Evolutionary conservation across 495 filamentous ascomycete genomes (phyloP).

Genomic region (Hypomontagnella submonticulosa): DNA sequence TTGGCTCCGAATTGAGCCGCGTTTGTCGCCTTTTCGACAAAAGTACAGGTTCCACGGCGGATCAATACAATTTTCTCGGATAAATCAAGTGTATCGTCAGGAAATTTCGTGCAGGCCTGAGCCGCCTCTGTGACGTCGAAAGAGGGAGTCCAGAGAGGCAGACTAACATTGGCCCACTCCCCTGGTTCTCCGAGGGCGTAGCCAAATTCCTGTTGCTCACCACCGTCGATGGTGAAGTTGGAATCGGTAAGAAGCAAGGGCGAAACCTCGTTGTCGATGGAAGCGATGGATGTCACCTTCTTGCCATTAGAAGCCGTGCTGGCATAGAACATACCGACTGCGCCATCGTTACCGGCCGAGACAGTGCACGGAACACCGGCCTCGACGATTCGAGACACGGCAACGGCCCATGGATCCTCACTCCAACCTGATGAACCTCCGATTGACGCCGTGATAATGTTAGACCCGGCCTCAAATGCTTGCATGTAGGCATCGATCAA

Average conservation of each 20-base stretch:
- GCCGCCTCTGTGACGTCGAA: constrained; percentile 59
- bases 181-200: constrained; percentile 54
- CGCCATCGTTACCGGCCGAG: constrained; percentile 66
- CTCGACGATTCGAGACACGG: constrained; percentile 65
- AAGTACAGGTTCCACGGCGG: constrained; percentile 63
- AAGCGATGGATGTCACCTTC: constrained; percentile 62
- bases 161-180: constrained; percentile 52
- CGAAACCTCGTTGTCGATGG: constrained; percentile 60
- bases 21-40: constrained; percentile 60
- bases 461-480: constrained; percentile 67
- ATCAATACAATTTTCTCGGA: constrained; percentile 64
- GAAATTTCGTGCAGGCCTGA: constrained; percentile 58
- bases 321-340: constrained; percentile 63
- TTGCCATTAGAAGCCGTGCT: constrained; percentile 65
- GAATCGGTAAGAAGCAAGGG: constrained; percentile 55
- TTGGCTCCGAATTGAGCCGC: constrained; percentile 64
- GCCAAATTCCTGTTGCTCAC: constrained; percentile 47
- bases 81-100: constrained; percentile 61
- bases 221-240: constrained; percentile 47
- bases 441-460: constrained; percentile 70
- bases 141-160: constrained; percentile 62
- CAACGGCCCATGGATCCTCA: constrained; percentile 65
- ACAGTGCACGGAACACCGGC: constrained; percentile 65
- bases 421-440: constrained; percentile 66
- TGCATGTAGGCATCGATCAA: constrained; percentile 66